Conservation (phyloP, 2,329 filamentous ascomycete genomes). For the Ceratocystis harringtonii region DNA sequence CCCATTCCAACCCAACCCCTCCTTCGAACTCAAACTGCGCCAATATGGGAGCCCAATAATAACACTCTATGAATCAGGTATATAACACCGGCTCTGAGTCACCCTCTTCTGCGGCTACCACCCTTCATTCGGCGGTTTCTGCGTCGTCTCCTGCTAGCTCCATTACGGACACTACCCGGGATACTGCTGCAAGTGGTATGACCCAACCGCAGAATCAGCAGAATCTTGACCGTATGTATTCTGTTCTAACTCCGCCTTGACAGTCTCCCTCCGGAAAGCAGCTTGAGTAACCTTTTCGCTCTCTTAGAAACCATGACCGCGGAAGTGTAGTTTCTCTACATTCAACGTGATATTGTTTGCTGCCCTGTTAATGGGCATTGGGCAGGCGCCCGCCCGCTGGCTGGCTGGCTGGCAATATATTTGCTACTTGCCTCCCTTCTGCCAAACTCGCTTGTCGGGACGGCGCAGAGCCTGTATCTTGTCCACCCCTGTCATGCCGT, state of each 20-base stretch:
- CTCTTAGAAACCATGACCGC: conserved; percentile 7
- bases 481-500: neutral
- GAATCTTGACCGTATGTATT: conserved; percentile 14
- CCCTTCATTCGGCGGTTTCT: conserved; percentile 29
- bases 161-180: conserved; percentile 50
- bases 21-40: neutral
- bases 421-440: neutral
- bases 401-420: neutral
- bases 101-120: conserved; percentile 55
- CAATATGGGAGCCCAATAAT: conserved; percentile 14
- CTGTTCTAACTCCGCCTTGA: neutral
- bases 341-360: neutral
- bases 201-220: conserved; percentile 36
- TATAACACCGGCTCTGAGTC: conserved; percentile 49
- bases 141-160: conserved; percentile 45
- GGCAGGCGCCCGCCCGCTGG: conserved; percentile 13
- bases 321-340: neutral
- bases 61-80: conserved; percentile 16
- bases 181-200: conserved; percentile 44
- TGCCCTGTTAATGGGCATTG: conserved; percentile 33
- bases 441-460: neutral
- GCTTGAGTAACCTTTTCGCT: conserved; percentile 10
- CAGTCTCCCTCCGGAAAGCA: neutral
- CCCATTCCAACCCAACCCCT: neutral
- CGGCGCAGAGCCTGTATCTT: neutral